These are phyloP conservation scores for Anastatica hierochuntica DNA, from an alignment of 345 rosid genomes.

Conservation along the genomic window DNA sequence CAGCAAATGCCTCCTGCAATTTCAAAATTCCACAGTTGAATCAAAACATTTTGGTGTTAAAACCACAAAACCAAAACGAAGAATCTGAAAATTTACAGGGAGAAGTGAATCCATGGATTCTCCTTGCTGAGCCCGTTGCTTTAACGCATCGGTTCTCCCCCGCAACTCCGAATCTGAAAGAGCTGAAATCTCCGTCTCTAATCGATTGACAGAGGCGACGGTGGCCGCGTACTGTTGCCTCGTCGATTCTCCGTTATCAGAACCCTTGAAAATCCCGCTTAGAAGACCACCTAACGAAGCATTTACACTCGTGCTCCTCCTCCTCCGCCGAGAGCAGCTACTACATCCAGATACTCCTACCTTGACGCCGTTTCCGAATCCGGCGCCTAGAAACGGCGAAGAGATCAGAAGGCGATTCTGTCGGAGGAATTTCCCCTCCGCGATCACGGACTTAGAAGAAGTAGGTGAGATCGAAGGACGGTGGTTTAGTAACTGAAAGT, in stretches of 20 bases:
- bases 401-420: slow-evolving; percentile 29
- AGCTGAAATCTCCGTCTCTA: slow-evolving; percentile 51
- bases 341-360: slow-evolving; percentile 25
- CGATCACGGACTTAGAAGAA: slow-evolving; percentile 30
- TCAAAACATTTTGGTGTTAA: not conserved
- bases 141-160: slow-evolving; percentile 53
- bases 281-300: slow-evolving; percentile 81
- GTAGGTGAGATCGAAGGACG: slow-evolving; percentile 31
- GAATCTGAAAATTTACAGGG: slow-evolving; percentile 37
- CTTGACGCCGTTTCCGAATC: slow-evolving; percentile 21
- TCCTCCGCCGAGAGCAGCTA: slow-evolving; percentile 11
- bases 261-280: slow-evolving; percentile 75
- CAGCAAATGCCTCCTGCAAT: slow-evolving; percentile 88
- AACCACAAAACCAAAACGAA: not conserved
- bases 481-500: slow-evolving; percentile 27
- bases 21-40: not conserved
- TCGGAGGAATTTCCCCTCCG: slow-evolving; percentile 7
- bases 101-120: slow-evolving; percentile 81
- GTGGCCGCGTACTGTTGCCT: slow-evolving; percentile 59
- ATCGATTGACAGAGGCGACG: slow-evolving; percentile 43
- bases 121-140: slow-evolving; percentile 63
- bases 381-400: slow-evolving; percentile 31
- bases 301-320: slow-evolving; percentile 24
- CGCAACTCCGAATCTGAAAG: slow-evolving; percentile 62
- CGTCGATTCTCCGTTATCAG: slow-evolving; percentile 81